Evolutionary conservation across 2,329 filamentous ascomycete genomes (phyloP).

Genomic region (Fusarium buharicum): DNA sequence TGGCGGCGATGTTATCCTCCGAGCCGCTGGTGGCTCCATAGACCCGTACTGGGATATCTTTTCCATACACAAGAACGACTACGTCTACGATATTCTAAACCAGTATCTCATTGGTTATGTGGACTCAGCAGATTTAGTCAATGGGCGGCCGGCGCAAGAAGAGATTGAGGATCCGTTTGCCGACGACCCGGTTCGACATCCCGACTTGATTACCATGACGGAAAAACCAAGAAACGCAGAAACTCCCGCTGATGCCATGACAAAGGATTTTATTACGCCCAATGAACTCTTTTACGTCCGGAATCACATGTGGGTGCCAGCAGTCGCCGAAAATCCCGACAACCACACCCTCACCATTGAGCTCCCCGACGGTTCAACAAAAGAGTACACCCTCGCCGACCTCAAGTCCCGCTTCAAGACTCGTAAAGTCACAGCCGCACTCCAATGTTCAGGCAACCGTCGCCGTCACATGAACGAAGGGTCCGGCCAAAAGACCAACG

Average conservation of each 20-base stretch:
- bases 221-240: conserved; percentile 70
- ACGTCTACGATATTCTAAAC: conserved; percentile 73
- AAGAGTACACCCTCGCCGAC: conserved; percentile 64
- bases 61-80: conserved; percentile 71
- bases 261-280: conserved; percentile 63
- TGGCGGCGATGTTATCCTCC: conserved; percentile 74
- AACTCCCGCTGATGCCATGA: conserved; percentile 62
- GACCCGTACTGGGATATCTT: conserved; percentile 79
- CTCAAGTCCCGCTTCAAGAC: conserved; percentile 62
- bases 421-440: conserved; percentile 63
- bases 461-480: conserved; percentile 66
- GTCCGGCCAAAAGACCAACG: conserved; percentile 60
- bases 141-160: conserved; percentile 64
- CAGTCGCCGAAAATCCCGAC: conserved; percentile 51
- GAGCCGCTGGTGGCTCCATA: conserved; percentile 71
- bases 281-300: conserved; percentile 68
- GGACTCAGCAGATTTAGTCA: conserved; percentile 66
- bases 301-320: conserved; percentile 73
- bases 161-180: conserved; percentile 70
- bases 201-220: conserved; percentile 62
- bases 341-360: conserved; percentile 63
- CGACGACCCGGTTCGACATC: conserved; percentile 63
- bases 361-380: conserved; percentile 63
- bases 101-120: conserved; percentile 72
- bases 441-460: conserved; percentile 71